phyloP scores from a whole-genome alignment of 495 filamentous ascomycete species.

The Pseudotulostoma volvatum region DNA sequence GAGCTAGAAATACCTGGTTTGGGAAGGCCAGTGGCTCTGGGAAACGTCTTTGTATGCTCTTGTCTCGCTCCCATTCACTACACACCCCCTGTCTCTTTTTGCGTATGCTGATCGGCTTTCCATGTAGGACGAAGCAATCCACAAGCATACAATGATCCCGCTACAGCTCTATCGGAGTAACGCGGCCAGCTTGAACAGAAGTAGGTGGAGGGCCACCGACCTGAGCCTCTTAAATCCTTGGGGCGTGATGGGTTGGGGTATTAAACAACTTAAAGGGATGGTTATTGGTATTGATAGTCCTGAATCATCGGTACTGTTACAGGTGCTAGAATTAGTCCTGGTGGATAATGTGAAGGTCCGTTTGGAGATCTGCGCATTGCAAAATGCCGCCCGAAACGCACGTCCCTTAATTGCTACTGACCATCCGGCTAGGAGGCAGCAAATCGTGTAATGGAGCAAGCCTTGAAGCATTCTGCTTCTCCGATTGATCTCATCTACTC shows the following conservation, averaged over 20 bases:
- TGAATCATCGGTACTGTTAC: constrained; percentile 16
- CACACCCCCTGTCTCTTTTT: background rate
- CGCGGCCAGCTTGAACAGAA: constrained; percentile 33
- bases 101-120: background rate
- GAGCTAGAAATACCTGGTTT: constrained; percentile 62
- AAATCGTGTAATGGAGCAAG: constrained; percentile 28
- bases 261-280: constrained; percentile 50
- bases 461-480: constrained; percentile 20
- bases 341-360: constrained; percentile 37
- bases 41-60: constrained; percentile 49
- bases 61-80: background rate
- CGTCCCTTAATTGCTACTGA: constrained; percentile 28
- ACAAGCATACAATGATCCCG: constrained; percentile 49
- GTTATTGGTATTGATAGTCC: constrained; percentile 24
- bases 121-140: constrained; percentile 47
- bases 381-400: too few relatives aligned
- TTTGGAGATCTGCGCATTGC: background rate
- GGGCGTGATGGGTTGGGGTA: constrained; percentile 57
- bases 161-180: constrained; percentile 42
- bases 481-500: constrained; percentile 51
- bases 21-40: constrained; percentile 70
- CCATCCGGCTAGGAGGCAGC: constrained; percentile 28
- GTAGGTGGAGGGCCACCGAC: constrained; percentile 42
- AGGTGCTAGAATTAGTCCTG: constrained; percentile 31
- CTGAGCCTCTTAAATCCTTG: constrained; percentile 32